Evolutionary conservation across 331 rosid species (phyloP).

Genomic region (Quercus tomentella): DNA sequence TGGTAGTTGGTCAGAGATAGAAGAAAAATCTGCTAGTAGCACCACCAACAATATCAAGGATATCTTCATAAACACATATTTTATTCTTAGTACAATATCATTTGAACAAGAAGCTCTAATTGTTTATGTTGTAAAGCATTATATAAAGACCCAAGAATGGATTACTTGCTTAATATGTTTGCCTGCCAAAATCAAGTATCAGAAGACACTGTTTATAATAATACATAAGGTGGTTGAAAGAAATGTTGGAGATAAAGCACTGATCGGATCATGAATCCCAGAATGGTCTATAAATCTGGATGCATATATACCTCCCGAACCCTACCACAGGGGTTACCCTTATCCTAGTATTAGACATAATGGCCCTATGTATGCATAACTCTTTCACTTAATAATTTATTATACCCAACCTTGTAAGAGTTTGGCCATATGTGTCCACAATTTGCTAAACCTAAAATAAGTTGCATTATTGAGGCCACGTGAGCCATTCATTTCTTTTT

Average conservation of each 20-base stretch:
- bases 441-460: neutral
- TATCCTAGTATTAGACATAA: neutral
- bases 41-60: conserved; percentile 18
- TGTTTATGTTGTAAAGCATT: too few species aligned
- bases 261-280: neutral
- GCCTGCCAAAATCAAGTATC: neutral
- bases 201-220: neutral
- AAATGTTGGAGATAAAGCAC: conserved; percentile 1
- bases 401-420: neutral
- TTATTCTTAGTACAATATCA: neutral
- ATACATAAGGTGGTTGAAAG: neutral
- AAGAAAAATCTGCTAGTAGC: conserved; percentile 2
- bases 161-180: neutral
- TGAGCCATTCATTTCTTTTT: neutral
- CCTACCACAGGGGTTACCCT: neutral
- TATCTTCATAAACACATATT: conserved; percentile 2
- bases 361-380: neutral
- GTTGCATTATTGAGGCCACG: neutral
- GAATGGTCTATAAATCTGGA: conserved; percentile 2
- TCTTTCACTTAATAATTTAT: neutral
- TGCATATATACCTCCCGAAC: neutral
- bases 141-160: neutral
- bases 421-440: neutral
- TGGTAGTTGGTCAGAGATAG: conserved; percentile 6
- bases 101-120: neutral